These are phyloP conservation scores for Penicillium verrucosum DNA, from an alignment of 2,329 filamentous ascomycete genomes.

Conservation along the genomic window DNA sequence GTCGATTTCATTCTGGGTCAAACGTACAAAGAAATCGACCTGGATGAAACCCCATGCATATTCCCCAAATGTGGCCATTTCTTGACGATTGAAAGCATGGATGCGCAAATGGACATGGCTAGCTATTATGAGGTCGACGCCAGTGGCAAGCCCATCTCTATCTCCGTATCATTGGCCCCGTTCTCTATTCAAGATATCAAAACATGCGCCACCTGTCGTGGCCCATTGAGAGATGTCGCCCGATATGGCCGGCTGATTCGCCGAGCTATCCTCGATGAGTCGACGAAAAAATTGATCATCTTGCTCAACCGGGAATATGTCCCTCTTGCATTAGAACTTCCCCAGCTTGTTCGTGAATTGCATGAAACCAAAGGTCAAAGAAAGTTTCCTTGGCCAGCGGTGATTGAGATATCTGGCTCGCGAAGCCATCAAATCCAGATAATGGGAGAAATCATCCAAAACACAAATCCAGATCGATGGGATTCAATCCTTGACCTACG, in stretches of 20 bases:
- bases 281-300: slow-evolving; percentile 62
- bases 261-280: slow-evolving; percentile 59
- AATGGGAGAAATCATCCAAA: slow-evolving; percentile 20
- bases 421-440: slow-evolving; percentile 25
- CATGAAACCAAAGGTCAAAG: slow-evolving; percentile 6
- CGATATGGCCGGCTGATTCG: slow-evolving; percentile 63
- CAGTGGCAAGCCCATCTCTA: slow-evolving; percentile 22
- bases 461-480: slow-evolving; percentile 25
- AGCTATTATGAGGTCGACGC: slow-evolving; percentile 30
- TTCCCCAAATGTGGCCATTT: slow-evolving; percentile 64
- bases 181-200: slow-evolving; percentile 53
- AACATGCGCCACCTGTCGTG: slow-evolving; percentile 59
- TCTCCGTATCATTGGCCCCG: slow-evolving; percentile 38
- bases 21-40: slow-evolving; percentile 56
- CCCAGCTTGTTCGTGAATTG: slow-evolving; percentile 25
- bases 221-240: slow-evolving; percentile 55
- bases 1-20: slow-evolving; percentile 59
- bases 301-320: slow-evolving; percentile 48
- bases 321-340: slow-evolving; percentile 39
- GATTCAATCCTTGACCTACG: slow-evolving; percentile 27
- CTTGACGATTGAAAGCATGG: slow-evolving; percentile 58
- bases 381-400: neutral
- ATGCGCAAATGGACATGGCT: slow-evolving; percentile 56
- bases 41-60: slow-evolving; percentile 60
- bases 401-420: slow-evolving; percentile 11